These are phyloP conservation scores for Corylus americana DNA, from an alignment of 306 rosid genomes.

Conservation along the genomic window DNA sequence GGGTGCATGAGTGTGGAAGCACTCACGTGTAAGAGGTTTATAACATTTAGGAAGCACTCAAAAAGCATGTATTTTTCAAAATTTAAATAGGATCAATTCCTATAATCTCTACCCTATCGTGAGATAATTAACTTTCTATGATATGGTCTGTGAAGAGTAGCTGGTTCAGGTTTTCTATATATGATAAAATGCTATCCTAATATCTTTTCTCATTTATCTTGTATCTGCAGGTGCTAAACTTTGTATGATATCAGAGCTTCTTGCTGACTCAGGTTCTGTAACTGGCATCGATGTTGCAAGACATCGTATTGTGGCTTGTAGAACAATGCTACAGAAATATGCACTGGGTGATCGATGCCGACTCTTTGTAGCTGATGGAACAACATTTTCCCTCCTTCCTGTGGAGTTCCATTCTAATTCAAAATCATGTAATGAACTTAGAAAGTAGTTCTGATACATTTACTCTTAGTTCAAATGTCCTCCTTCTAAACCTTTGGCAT, in stretches of 20 bases:
- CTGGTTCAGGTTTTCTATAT: neutral
- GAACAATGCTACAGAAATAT: constrained; percentile 87
- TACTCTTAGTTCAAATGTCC: constrained; percentile 2
- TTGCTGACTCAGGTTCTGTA: constrained; percentile 74
- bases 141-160: neutral
- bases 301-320: constrained; percentile 86
- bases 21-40: neutral
- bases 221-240: constrained; percentile 81
- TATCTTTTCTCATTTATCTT: neutral
- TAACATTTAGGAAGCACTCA: neutral
- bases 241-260: constrained; percentile 79
- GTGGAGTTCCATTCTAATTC: constrained; percentile 26
- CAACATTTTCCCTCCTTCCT: constrained; percentile 67
- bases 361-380: constrained; percentile 89
- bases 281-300: constrained; percentile 91
- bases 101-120: neutral
- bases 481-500: constrained; percentile 4
- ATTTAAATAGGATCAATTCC: neutral
- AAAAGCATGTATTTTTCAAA: neutral
- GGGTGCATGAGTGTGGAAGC: neutral
- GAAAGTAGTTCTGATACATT: neutral
- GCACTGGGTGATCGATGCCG: constrained; percentile 65
- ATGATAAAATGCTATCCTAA: neutral
- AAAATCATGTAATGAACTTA: constrained; percentile 52
- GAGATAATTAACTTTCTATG: neutral